Base-by-base conservation (phyloP, 768 basidiomycete genomes). In the Leccinum disarticulatum region DNA sequence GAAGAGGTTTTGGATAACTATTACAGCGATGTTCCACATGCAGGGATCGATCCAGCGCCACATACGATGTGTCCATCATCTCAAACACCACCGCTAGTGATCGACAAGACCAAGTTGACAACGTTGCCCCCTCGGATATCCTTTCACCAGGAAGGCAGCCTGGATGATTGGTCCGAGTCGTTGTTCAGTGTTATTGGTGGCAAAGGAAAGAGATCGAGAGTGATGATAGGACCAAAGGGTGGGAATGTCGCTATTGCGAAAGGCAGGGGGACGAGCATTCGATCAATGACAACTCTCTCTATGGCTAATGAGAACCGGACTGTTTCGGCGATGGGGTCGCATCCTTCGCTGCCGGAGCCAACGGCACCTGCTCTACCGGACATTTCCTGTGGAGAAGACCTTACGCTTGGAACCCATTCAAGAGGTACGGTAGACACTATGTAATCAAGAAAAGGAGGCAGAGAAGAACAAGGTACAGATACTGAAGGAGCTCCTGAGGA, bases 151-250 rank as follows among this genome's bases (percentile, higher is more conserved):
- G 79, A 81, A 54, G 57, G 59, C 11, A 84, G 80, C 61, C 73
- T 86, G 28, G 76, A 78, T 10, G 76, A 77, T 28, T 87, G 86
- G 86, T 77, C 81, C 10, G 78, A 82, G 64, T 77, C 81, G 6
- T 63, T 87, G 36, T 76, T 87, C 33, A 81, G 76, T n/a, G 83
- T 80, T 3, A 79, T 85, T 52, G 82, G 82, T 27, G 31, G 51
- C 15, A 61, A 64, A 15, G 63, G 58, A 28, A 67, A 64, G 54
- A 55, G 62, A 46, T 58, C 60, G n/a, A 64, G 63, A 25, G 25
- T 64, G 41, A 14, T 56, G 5, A 14, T 56, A 4, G 22, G 49
- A 25, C 13, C 43, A 19, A 53, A 57, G 28, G 46, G 43, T 1
- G 58, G 25, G 13, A 35, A 58, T 53, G n/a, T 14, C 22, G 15